These are phyloP conservation scores for Colletotrichum lindemuthianum DNA, from an alignment of 2,329 filamentous ascomycete genomes.

Conservation along the genomic window DNA sequence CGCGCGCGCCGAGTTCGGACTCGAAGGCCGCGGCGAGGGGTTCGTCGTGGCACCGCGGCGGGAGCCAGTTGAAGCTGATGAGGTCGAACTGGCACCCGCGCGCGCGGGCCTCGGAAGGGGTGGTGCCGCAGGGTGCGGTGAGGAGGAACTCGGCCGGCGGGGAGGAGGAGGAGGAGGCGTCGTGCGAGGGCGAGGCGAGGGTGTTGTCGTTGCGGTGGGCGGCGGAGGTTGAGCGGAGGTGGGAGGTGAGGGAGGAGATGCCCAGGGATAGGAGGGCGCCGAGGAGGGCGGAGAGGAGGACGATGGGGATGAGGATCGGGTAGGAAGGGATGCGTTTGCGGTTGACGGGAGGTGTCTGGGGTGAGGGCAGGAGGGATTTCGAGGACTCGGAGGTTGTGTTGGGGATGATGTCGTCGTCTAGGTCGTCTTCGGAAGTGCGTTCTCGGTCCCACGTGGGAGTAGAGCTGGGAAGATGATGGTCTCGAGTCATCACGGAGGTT, in stretches of 20 bases:
- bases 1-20: constrained; percentile 5
- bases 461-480: background rate
- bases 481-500: too few relatives aligned
- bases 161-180: background rate
- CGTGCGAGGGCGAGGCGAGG: constrained; percentile 20
- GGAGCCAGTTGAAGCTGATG: constrained; percentile 33
- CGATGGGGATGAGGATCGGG: background rate
- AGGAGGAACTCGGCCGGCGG: constrained; percentile 13
- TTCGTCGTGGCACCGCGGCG: constrained; percentile 25
- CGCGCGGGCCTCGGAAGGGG: constrained; percentile 22
- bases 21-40: constrained; percentile 21
- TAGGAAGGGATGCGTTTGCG: background rate
- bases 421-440: background rate
- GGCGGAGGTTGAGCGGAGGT: background rate
- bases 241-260: background rate
- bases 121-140: constrained; percentile 18
- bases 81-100: constrained; percentile 31
- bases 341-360: background rate
- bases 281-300: background rate
- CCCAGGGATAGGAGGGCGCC: background rate
- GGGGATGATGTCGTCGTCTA: background rate
- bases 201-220: constrained; percentile 28
- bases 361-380: background rate
- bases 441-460: background rate
- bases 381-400: background rate